Evolutionary conservation across 768 basidiomycete species (phyloP).

Genomic region (Cytidiella melzeri): DNA sequence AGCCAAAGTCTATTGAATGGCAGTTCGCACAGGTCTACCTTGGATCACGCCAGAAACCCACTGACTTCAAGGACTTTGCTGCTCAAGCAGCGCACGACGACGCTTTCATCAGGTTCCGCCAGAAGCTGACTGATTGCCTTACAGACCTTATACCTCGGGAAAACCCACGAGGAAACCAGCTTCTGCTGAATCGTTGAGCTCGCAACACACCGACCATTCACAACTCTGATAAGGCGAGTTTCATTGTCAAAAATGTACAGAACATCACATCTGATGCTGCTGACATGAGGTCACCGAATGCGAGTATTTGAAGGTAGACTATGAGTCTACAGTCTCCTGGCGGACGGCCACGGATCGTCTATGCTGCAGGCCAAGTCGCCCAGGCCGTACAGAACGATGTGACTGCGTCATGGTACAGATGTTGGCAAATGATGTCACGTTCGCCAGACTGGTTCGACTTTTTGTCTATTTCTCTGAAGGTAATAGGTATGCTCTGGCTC

Average conservation of each 20-base stretch:
- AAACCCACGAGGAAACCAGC: not conserved
- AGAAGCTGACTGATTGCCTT: not conserved
- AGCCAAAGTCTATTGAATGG: not conserved
- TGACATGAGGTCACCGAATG: conserved; percentile 13
- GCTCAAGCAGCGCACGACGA: not conserved
- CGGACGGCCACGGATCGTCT: not conserved
- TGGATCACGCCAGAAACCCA: not conserved
- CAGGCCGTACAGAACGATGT: not conserved
- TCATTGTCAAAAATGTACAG: not conserved
- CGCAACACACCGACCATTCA: not conserved
- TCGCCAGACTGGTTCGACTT: not conserved
- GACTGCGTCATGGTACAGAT: not conserved
- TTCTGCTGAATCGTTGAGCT: too few species aligned
- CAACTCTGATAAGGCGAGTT: not conserved
- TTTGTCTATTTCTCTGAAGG: not conserved
- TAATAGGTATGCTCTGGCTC: not conserved
- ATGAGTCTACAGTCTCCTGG: conserved; percentile 19
- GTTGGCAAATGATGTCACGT: not conserved
- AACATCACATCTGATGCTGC: too few species aligned
- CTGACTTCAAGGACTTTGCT: not conserved
- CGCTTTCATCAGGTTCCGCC: not conserved
- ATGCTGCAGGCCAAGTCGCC: not conserved
- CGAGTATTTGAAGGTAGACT: conserved; percentile 14
- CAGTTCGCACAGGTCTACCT: conserved; percentile 1
- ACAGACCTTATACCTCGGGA: not conserved